Conservation (phyloP, 495 filamentous ascomycete species). For the Cudoniella acicularis region DNA sequence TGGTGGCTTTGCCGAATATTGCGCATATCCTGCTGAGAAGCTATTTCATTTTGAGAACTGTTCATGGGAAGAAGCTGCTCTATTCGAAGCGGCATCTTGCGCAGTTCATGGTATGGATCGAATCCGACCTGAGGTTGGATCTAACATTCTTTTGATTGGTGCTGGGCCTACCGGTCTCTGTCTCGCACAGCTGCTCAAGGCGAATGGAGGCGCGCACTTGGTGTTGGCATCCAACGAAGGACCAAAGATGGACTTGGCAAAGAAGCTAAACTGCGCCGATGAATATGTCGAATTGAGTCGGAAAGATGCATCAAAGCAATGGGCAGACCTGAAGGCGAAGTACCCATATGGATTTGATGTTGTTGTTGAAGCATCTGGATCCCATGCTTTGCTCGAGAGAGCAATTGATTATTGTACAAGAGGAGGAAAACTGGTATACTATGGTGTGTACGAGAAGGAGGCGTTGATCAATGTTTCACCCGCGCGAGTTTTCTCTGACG, state of each 20-base stretch:
- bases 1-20: slow-evolving; percentile 11
- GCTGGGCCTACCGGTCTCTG: slow-evolving; percentile 18
- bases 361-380: slow-evolving; percentile 12
- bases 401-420: slow-evolving; percentile 11
- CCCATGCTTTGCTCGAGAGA: slow-evolving; percentile 8
- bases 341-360: slow-evolving; percentile 12
- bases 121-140: slow-evolving; percentile 9
- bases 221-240: slow-evolving; percentile 9
- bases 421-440: slow-evolving; percentile 9
- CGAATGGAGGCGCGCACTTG: slow-evolving; percentile 10
- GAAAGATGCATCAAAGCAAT: slow-evolving; percentile 3
- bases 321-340: slow-evolving; percentile 10
- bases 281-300: slow-evolving; percentile 7
- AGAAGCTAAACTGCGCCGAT: slow-evolving; percentile 9
- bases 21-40: slow-evolving; percentile 12
- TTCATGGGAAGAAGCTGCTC: slow-evolving; percentile 7
- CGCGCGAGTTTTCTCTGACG: slow-evolving; percentile 2
- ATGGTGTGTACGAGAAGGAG: slow-evolving; percentile 11
- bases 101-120: slow-evolving; percentile 13
- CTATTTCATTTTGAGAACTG: slow-evolving; percentile 12
- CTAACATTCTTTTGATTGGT: slow-evolving; percentile 8
- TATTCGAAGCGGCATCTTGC: slow-evolving; percentile 11
- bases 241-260: slow-evolving; percentile 13
- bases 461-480: slow-evolving; percentile 6
- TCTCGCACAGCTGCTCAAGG: slow-evolving; percentile 10